These are phyloP conservation scores for Penicillium hordei DNA, from an alignment of 2,329 filamentous ascomycete species.

Conservation along the genomic window DNA sequence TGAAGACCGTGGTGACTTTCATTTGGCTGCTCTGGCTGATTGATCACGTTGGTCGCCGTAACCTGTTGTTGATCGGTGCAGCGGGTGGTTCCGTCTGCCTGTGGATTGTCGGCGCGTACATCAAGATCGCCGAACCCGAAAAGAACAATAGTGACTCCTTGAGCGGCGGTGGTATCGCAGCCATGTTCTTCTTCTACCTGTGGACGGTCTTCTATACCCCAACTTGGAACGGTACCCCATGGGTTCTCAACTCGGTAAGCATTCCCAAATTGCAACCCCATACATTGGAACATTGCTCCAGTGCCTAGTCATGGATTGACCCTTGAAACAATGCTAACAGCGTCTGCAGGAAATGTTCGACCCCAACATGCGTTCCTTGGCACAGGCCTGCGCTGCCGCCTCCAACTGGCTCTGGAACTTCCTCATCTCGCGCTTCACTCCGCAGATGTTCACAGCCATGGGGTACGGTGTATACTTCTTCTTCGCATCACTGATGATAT, in stretches of 20 bases:
- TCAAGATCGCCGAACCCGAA: slow-evolving; percentile 35
- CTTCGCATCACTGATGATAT: slow-evolving; percentile 62
- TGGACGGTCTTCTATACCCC: slow-evolving; percentile 74
- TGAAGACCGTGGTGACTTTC: slow-evolving; percentile 69
- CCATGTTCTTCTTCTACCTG: slow-evolving; percentile 68
- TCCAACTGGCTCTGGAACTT: slow-evolving; percentile 44
- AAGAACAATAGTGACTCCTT: slow-evolving; percentile 24
- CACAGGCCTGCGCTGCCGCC: slow-evolving; percentile 64
- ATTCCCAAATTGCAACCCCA: neutral
- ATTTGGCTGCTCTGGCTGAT: slow-evolving; percentile 70
- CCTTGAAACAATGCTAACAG: slow-evolving; percentile 13
- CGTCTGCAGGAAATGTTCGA: slow-evolving; percentile 64
- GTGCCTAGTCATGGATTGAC: too few relatives aligned
- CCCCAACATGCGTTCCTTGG: slow-evolving; percentile 66
- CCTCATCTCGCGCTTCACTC: slow-evolving; percentile 41
- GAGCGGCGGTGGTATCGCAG: slow-evolving; percentile 42
- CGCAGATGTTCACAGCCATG: slow-evolving; percentile 46
- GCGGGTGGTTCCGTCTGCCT: slow-evolving; percentile 54
- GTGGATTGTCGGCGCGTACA: slow-evolving; percentile 42
- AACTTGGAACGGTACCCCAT: slow-evolving; percentile 72
- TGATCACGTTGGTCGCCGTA: slow-evolving; percentile 62
- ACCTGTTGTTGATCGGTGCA: slow-evolving; percentile 65
- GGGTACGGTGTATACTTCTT: slow-evolving; percentile 66
- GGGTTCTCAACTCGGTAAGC: slow-evolving; percentile 65
- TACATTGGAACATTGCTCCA: neutral